Conservation (phyloP, 2,329 filamentous ascomycete genomes). For the Cordyceps militaris region DNA sequence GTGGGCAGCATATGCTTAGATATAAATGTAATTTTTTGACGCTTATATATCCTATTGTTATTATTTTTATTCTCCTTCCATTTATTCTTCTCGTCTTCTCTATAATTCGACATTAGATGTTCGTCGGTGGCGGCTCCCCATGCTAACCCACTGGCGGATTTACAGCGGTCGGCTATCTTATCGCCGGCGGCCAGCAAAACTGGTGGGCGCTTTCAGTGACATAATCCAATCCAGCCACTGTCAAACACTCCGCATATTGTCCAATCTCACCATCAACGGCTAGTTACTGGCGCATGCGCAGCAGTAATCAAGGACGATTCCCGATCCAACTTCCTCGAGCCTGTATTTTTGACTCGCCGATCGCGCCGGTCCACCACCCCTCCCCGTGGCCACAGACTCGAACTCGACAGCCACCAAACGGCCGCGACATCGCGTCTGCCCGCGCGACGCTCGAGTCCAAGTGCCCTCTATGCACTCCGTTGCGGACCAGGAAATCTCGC, state of each 20-base stretch:
- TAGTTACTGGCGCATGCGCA: not conserved
- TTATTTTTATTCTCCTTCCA: not conserved
- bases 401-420: not conserved
- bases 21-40: not conserved
- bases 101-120: no score
- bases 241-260: not conserved
- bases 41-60: no score
- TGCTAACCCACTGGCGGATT: no score
- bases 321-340: no score
- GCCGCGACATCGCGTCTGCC: not conserved
- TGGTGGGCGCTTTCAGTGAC: not conserved
- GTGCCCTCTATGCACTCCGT: conserved; percentile 27
- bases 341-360: not conserved
- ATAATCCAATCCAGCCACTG: not conserved
- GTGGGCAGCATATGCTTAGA: conserved; percentile 41
- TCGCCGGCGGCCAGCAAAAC: not conserved
- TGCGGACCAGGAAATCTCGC: conserved; percentile 23
- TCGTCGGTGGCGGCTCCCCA: no score
- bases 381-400: not conserved
- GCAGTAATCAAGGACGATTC: not conserved
- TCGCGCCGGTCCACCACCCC: not conserved
- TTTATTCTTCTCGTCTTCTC: no score
- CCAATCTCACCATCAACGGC: not conserved
- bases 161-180: not conserved
- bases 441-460: not conserved